phyloP scores from a whole-genome alignment of 805 yeast genomes.

The Phaffomyces opuntiae region DNA sequence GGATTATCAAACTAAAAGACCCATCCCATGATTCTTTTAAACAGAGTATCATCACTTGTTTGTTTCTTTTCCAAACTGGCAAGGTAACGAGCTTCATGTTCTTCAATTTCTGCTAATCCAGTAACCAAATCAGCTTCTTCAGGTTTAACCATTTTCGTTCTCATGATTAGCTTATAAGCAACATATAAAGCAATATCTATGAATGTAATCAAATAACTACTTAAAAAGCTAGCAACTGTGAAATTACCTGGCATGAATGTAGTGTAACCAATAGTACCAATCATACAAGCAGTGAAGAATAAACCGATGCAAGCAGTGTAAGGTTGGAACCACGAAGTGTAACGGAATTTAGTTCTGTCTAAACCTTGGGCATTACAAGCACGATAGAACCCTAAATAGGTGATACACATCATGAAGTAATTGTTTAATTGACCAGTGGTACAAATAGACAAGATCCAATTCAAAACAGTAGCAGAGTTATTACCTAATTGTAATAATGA shows the following conservation, averaged over 20 bases:
- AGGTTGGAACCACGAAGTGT: conserved; percentile 54
- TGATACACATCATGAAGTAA: conserved; percentile 46
- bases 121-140: conserved; percentile 46
- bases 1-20: conserved; percentile 6
- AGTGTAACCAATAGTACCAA: conserved; percentile 58
- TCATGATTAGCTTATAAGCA: conserved; percentile 41
- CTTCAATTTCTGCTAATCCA: conserved; percentile 21
- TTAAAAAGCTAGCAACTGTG: conserved; percentile 57
- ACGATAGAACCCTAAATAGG: conserved; percentile 57
- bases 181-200: conserved; percentile 39
- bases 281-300: conserved; percentile 39
- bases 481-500: conserved; percentile 56
- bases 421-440: conserved; percentile 60
- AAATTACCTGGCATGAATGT: conserved; percentile 67
- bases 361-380: conserved; percentile 50
- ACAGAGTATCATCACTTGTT: not conserved
- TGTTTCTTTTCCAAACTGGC: conserved; percentile 7
- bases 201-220: conserved; percentile 68
- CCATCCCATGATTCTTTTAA: conserved; percentile 9
- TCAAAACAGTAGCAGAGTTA: conserved; percentile 50
- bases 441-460: conserved; percentile 61
- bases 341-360: conserved; percentile 33
- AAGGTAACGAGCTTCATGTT: conserved; percentile 37
- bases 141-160: conserved; percentile 38
- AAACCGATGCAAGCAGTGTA: conserved; percentile 44